A percentile compares a stretch with the other conserved stretches of the same genome.
phyloP scores from a whole-genome alignment of 192 early-diverging fungal genomes.

The Coemansia sp. region DNA sequence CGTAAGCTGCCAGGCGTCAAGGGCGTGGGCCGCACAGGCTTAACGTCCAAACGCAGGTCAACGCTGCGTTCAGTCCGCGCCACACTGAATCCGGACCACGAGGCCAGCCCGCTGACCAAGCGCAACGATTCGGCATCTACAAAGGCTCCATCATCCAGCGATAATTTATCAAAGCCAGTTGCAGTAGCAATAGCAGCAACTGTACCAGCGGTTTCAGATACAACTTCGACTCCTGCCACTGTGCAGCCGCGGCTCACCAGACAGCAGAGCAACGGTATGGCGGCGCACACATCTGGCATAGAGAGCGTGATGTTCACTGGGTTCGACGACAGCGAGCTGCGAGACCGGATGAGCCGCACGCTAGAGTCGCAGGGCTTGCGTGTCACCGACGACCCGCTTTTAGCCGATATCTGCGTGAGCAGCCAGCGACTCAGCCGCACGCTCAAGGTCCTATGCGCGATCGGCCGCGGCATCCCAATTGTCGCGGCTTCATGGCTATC shows the following conservation, averaged over 20 bases:
- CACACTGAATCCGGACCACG: not conserved
- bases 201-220: not conserved
- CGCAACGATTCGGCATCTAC: not conserved
- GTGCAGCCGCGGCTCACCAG: not conserved
- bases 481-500: conserved; percentile 17
- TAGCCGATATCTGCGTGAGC: conserved; percentile 29
- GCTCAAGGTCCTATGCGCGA: conserved; percentile 45
- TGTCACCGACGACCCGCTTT: conserved; percentile 36
- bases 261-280: not conserved
- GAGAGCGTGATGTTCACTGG: conserved; percentile 22
- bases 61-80: not conserved
- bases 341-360: not conserved
- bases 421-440: conserved; percentile 35
- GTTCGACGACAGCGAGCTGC: conserved; percentile 10
- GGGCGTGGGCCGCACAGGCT: conserved; percentile 27
- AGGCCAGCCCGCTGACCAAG: not conserved
- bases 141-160: too few species aligned
- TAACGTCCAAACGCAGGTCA: conserved; percentile 20
- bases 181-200: too few species aligned
- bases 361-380: conserved; percentile 9
- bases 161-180: too few species aligned
- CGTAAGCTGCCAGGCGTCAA: conserved; percentile 31
- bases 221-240: not conserved
- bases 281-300: not conserved
- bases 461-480: conserved; percentile 42